Evolutionary conservation across 768 basidiomycete species (phyloP).

Genomic region (Boletus fagicola): DNA sequence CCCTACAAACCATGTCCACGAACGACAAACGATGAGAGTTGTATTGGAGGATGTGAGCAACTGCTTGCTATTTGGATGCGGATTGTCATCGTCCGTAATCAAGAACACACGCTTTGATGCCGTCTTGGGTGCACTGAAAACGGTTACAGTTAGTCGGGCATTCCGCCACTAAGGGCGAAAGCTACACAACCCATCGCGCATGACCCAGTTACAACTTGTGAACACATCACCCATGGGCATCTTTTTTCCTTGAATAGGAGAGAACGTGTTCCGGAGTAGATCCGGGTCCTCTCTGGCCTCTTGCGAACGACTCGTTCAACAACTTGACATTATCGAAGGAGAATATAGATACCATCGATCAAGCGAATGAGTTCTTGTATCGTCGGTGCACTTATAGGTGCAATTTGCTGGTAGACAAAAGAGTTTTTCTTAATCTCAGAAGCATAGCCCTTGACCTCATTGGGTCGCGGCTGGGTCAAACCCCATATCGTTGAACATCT

Average conservation of each 20-base stretch:
- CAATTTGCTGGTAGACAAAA: conserved; percentile 73
- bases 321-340: not conserved
- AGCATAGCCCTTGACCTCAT: conserved; percentile 37
- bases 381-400: conserved; percentile 73
- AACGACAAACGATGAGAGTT: conserved; percentile 56
- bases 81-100: conserved; percentile 71
- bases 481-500: not conserved
- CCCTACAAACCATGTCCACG: not conserved
- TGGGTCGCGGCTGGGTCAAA: conserved; percentile 22
- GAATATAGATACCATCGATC: conserved; percentile 59
- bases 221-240: conserved; percentile 88
- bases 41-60: conserved; percentile 68
- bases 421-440: conserved; percentile 69
- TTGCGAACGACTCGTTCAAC: conserved; percentile 30
- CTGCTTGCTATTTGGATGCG: conserved; percentile 53
- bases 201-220: conserved; percentile 84
- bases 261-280: conserved; percentile 58
- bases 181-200: conserved; percentile 72
- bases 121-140: conserved; percentile 71
- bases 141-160: not conserved
- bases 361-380: conserved; percentile 78
- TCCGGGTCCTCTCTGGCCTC: conserved; percentile 64
- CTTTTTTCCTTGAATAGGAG: conserved; percentile 54
- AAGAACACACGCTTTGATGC: conserved; percentile 92
- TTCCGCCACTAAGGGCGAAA: conserved; percentile 16